phyloP scores from a whole-genome alignment of 1,139 yeast species.

The Suhomyces coccinellae region DNA sequence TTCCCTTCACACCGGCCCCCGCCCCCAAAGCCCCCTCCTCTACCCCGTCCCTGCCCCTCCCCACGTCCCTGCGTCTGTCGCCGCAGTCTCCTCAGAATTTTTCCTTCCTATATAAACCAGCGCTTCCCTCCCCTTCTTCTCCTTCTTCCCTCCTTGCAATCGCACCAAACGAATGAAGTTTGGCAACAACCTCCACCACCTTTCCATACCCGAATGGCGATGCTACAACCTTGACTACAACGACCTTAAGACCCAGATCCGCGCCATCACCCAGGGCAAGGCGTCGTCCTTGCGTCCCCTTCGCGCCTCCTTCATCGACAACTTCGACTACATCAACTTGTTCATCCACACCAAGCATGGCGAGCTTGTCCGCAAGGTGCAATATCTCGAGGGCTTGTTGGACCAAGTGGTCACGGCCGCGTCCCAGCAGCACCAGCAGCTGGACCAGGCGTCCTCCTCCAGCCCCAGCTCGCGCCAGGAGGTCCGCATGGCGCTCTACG shows the following conservation, averaged over 20 bases:
- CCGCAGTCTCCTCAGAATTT: not conserved
- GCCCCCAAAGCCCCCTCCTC: not conserved
- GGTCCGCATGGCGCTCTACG: conserved; percentile 5
- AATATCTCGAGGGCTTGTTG: conserved; percentile 19
- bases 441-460: conserved; percentile 25
- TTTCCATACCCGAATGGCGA: conserved; percentile 89
- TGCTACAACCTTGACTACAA: conserved; percentile 81
- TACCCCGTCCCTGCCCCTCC: not conserved
- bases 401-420: conserved; percentile 1
- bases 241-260: conserved; percentile 64
- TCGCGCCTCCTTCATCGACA: conserved; percentile 39
- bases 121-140: not conserved
- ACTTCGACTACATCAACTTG: conserved; percentile 54
- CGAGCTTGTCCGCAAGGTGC: conserved; percentile 46
- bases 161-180: conserved; percentile 65
- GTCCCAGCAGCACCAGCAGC: not conserved
- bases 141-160: not conserved
- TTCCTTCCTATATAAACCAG: conserved; percentile 1
- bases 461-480: conserved; percentile 6
- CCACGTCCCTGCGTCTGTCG: not conserved
- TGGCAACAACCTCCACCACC: conserved; percentile 69
- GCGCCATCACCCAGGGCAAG: conserved; percentile 40
- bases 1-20: not conserved
- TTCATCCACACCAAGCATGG: conserved; percentile 69
- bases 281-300: conserved; percentile 25